Base-by-base conservation (phyloP, 2,329 filamentous ascomycete species). In the Sclerotinia glacialis region DNA sequence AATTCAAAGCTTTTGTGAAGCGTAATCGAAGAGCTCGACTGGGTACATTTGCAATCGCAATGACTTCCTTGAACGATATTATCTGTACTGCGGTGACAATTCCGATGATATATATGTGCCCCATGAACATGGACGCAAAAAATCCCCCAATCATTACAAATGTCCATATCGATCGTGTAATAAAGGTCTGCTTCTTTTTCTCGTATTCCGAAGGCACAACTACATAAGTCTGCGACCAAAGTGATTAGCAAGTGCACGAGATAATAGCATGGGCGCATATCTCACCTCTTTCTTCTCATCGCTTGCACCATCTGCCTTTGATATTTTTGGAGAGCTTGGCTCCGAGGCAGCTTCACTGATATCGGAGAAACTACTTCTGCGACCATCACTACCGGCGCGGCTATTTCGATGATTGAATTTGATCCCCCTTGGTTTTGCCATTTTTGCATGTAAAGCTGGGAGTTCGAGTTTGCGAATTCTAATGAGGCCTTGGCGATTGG, bases 101-200 rank as follows among this genome's bases (percentile, higher is more conserved):
- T 74, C 88, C 88, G 77, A 99, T 92, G 78, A 99, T 91, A 83
- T 98, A 99, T 78, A 99, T 93, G 80, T 99, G 95, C 69, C 95
- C 95, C 75, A 93, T 92, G 81, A 97, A 96, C 79, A 99, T 90
- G 71, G 92, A 87, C 67, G 86, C 85, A 80, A 98, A 97, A 85
- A 99, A 99, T 75, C 87, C 85, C 65, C 83, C 90, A 74, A 99
- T 96, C 95, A 99, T 99, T 80, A 97, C 89, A 71, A 99, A 89
- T 4, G 92, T 97, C 95, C 95, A 99, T 83, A 97, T 92, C 65
- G 94, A 94, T 75, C 95, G 89, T 49, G 93, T 96, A 76, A 97
- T 91, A 82, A 99, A 98, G 78, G 95, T 97, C 78, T 93, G 90
- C 82, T 96, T 97, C 81, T 99, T 99, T 86, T 98, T 98, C 77